Evolutionary conservation across 495 filamentous ascomycete species (phyloP), one percentile per base, ranked within the genome.

Genomic region (Penicillium maclennaniae): DNA sequence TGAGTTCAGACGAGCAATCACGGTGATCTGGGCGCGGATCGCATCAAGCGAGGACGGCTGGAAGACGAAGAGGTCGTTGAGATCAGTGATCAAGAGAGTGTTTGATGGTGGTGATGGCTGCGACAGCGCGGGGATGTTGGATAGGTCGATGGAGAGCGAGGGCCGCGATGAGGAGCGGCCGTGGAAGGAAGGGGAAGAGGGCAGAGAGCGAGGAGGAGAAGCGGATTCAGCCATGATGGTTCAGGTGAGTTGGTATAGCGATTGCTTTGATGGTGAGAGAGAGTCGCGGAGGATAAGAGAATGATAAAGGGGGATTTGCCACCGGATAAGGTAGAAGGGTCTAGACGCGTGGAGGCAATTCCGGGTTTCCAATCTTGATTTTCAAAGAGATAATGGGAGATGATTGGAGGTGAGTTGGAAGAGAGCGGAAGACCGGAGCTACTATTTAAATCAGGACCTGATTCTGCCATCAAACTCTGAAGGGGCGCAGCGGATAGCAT

Each of bases 51-150:
- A 88, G 45, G 82, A 68, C 0, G 89, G 79, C 55, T 83, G 79
- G 80, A 98, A 98, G 68, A 95, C 84, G 47, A 82, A 74, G 15
- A 82, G 76, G 63, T 90, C 83, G 60, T 85, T 74, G 31, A 98
- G 84, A 70, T 96, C 75, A 59, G 90, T 93, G 69, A 98, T 90
- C 51, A 98, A 80, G 45, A 98, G 88, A 0, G 91, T 97, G 73
- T 98, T 98, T 53, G 89, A 87, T 31, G 92, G 91, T 20, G 87
- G 83, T 3, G 88, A 82, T 6, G 93, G 92, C 62, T 85, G 80
- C n/a, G 75, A 72, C 23, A 96, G 78, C 3, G 89, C 79, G 31
- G 92, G 92, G 17, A 97, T 66, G 65, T 78, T 85, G 54, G 85
- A 85, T 31, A 98, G 79, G 68, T 97, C 92, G 51, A 98, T 78